Conservation (phyloP, 495 filamentous ascomycete species). For the Aspergillus indologenus region DNA sequence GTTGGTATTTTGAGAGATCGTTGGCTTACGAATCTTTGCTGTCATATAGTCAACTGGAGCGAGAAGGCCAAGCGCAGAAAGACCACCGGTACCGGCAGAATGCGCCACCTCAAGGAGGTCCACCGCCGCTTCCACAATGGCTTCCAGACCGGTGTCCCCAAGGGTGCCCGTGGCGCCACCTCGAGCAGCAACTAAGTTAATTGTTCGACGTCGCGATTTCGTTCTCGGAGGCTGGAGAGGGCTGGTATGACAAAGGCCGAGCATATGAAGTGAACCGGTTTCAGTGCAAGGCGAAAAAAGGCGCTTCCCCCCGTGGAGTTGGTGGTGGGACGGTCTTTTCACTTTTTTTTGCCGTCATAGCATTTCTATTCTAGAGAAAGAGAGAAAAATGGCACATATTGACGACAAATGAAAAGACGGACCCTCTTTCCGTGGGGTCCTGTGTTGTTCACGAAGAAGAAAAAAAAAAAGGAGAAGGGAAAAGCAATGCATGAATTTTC, state of each 20-base stretch:
- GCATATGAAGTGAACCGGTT: slow-evolving; percentile 42
- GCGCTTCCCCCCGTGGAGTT: slow-evolving; percentile 43
- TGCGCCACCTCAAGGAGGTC: slow-evolving; percentile 86
- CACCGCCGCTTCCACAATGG: slow-evolving; percentile 92
- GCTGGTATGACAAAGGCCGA: slow-evolving; percentile 44
- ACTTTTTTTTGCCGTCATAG: slow-evolving; percentile 28
- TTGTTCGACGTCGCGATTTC: slow-evolving; percentile 42
- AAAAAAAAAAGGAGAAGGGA: slow-evolving; percentile 28
- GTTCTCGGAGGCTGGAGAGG: slow-evolving; percentile 45
- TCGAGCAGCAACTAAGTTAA: slow-evolving; percentile 39
- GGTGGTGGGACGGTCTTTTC: slow-evolving; percentile 36
- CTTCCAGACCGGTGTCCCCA: slow-evolving; percentile 86
- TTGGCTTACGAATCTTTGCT: slow-evolving; percentile 31
- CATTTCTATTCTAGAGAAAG: slow-evolving; percentile 26
- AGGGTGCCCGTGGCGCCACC: slow-evolving; percentile 72
- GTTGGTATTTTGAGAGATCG: slow-evolving; percentile 15
- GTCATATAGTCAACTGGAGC: slow-evolving; percentile 85
- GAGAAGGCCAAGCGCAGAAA: slow-evolving; percentile 99
- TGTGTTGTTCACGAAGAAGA: slow-evolving; percentile 19
- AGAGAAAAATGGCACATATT: slow-evolving; percentile 15
- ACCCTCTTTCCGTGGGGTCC: slow-evolving; percentile 23
- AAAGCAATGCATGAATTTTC: slow-evolving; percentile 44
- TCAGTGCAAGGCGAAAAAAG: slow-evolving; percentile 39
- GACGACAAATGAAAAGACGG: slow-evolving; percentile 27
- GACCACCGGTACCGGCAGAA: slow-evolving; percentile 93